phyloP scores from a whole-genome alignment of 805 yeast genomes.

The Lipomyces oligophaga region DNA sequence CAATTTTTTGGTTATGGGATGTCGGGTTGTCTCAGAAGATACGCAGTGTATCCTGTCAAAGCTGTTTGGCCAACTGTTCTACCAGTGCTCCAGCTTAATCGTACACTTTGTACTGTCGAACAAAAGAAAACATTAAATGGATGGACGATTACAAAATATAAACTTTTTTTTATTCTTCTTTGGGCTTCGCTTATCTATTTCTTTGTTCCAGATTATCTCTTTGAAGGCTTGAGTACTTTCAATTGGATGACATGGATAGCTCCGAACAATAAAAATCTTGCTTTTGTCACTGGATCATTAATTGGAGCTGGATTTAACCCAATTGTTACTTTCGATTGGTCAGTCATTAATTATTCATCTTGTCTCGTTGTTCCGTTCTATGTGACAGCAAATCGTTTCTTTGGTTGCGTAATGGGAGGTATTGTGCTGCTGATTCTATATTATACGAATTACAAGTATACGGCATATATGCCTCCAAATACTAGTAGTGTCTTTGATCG shows the following conservation, averaged over 20 bases:
- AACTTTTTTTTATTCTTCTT: slow-evolving; percentile 46
- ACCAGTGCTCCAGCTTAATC: slow-evolving; percentile 45
- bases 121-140: slow-evolving; percentile 46
- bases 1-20: slow-evolving; percentile 64
- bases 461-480: slow-evolving; percentile 44
- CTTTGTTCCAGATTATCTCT: slow-evolving; percentile 60
- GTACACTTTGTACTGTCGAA: slow-evolving; percentile 21
- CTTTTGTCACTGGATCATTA: slow-evolving; percentile 60
- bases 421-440: slow-evolving; percentile 51
- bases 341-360: slow-evolving; percentile 41
- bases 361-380: slow-evolving; percentile 40
- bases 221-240: slow-evolving; percentile 57
- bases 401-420: slow-evolving; percentile 47
- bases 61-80: slow-evolving; percentile 67
- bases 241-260: slow-evolving; percentile 62
- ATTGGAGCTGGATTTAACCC: slow-evolving; percentile 66
- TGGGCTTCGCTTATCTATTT: slow-evolving; percentile 47
- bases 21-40: slow-evolving; percentile 58
- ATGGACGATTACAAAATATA: slow-evolving; percentile 54
- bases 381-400: slow-evolving; percentile 43
- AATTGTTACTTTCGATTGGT: slow-evolving; percentile 63
- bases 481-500: slow-evolving; percentile 43
- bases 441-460: slow-evolving; percentile 48
- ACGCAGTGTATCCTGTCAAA: slow-evolving; percentile 58
- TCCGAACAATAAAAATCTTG: slow-evolving; percentile 52